Evolutionary conservation across 2,329 filamentous ascomycete species (phyloP).

Genomic region (Rhexocercosporidium sp.): DNA sequence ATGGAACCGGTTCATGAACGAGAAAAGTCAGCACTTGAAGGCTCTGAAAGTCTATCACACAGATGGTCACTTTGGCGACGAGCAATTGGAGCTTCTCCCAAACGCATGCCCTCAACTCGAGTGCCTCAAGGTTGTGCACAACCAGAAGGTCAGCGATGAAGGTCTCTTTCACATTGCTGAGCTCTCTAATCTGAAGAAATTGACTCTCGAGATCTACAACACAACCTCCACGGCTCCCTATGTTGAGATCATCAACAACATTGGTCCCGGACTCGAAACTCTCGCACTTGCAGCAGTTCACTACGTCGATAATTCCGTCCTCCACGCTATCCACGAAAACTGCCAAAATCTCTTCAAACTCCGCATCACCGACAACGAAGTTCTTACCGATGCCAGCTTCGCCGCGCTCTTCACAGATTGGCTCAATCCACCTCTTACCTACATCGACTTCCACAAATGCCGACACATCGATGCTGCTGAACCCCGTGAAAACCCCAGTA

Average conservation of each 20-base stretch:
- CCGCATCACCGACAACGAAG: conserved; percentile 78
- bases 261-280: conserved; percentile 73
- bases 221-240: conserved; percentile 61
- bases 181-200: conserved; percentile 69
- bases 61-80: conserved; percentile 80
- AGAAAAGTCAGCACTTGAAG: conserved; percentile 68
- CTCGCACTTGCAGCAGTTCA: conserved; percentile 76
- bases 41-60: conserved; percentile 81
- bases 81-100: conserved; percentile 66
- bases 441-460: conserved; percentile 77
- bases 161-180: conserved; percentile 69
- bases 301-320: conserved; percentile 69
- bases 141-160: conserved; percentile 71
- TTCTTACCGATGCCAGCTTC: conserved; percentile 77
- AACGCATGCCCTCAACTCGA: conserved; percentile 69
- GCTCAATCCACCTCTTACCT: conserved; percentile 72
- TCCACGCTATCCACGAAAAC: conserved; percentile 71
- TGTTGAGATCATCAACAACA: conserved; percentile 61
- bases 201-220: conserved; percentile 72
- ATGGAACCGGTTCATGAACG: conserved; percentile 73
- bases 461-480: conserved; percentile 76
- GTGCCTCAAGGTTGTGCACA: conserved; percentile 81
- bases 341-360: conserved; percentile 76
- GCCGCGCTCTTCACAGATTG: conserved; percentile 75
- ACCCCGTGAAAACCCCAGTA: conserved; percentile 67